These are phyloP conservation scores for Tylopilus balloui DNA, from an alignment of 768 basidiomycete species.

Conservation along the genomic window DNA sequence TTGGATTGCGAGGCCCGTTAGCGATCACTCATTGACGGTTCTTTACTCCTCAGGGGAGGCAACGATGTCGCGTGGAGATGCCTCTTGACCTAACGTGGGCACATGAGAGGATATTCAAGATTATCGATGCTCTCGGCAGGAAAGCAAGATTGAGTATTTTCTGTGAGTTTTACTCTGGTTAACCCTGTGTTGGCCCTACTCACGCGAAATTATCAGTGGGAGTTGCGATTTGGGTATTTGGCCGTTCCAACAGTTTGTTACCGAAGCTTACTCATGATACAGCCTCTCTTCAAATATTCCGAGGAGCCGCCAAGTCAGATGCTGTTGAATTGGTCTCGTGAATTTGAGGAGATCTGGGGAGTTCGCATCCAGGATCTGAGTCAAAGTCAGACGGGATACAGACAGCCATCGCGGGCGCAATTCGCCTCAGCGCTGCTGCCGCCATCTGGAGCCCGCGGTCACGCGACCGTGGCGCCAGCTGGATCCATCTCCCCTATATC, in stretches of 20 bases:
- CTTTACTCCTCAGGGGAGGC: constrained; percentile 24
- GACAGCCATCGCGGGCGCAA: constrained; percentile 16
- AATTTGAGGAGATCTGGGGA: constrained; percentile 67
- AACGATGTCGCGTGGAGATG: constrained; percentile 28
- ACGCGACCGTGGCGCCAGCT: constrained; percentile 6
- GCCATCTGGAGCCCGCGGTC: constrained; percentile 24
- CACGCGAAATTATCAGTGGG: constrained; percentile 46
- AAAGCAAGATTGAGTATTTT: constrained; percentile 43
- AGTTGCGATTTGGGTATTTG: constrained; percentile 55
- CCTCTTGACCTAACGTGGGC: constrained; percentile 31
- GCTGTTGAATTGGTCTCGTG: constrained; percentile 53
- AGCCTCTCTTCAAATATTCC: constrained; percentile 67
- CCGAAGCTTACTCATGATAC: constrained; percentile 11
- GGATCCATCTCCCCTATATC: constrained; percentile 22
- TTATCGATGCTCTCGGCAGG: constrained; percentile 37
- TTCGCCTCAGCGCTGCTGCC: constrained; percentile 28
- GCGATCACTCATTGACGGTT: background rate
- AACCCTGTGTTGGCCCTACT: constrained; percentile 24
- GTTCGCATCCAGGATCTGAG: constrained; percentile 49
- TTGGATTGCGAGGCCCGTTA: background rate
- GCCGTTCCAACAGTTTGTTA: constrained; percentile 24
- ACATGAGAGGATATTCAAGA: constrained; percentile 36
- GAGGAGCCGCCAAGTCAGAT: constrained; percentile 48
- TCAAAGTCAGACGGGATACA: constrained; percentile 20
- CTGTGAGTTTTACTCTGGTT: constrained; percentile 38